Evolutionary conservation across 106 monocot genomes (phyloP), one percentile per base, ranked within the genome.

Genomic region (Agapanthus africanus): DNA sequence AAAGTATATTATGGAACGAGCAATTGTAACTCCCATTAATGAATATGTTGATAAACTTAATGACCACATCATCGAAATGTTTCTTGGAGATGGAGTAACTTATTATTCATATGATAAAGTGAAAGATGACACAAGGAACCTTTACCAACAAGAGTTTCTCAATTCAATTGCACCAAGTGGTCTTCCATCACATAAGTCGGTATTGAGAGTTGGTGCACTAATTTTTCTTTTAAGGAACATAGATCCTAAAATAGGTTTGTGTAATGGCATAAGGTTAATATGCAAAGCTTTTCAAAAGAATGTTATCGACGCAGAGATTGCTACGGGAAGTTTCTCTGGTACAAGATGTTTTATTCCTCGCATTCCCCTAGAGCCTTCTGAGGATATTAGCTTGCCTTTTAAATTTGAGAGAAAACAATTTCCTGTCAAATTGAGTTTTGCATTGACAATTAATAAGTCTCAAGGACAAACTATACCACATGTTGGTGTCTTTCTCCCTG

Each of bases 401-500:
- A 40, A 19, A 35, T 71, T 71, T 21, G 36, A 59, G 37, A 56
- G 71, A 35, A 71, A 71, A 38, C 71, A 71, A 40, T 71, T 71
- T 26, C 71, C 71, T 4, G 16, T 71, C 0, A 16, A 16, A 4
- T 40, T 71, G 37, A 21, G 71, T 22, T 59, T 71, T 71, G 59
- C 71, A 0, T 37, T 71, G 59, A 71, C 71, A 4, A 71, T 71
- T 21, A 60, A 71, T 41, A 59, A 71, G 37, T 7, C 71, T 34
- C 59, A 71, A 32, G 71, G 71, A 4, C 54, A 71, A n/a, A 71
- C 71, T 1, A 50, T 71, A 8, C 54, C 59, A 23, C 27, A 71
- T 60, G 40, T 60, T 9, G 60, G 59, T 19, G 38, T 71, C 15
- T 71, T 57, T 46, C 39, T 71, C 0, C 71, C 71, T 22, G 71